Evolutionary conservation across 768 basidiomycete species (phyloP).

Genomic region (Megacollybia marginata): DNA sequence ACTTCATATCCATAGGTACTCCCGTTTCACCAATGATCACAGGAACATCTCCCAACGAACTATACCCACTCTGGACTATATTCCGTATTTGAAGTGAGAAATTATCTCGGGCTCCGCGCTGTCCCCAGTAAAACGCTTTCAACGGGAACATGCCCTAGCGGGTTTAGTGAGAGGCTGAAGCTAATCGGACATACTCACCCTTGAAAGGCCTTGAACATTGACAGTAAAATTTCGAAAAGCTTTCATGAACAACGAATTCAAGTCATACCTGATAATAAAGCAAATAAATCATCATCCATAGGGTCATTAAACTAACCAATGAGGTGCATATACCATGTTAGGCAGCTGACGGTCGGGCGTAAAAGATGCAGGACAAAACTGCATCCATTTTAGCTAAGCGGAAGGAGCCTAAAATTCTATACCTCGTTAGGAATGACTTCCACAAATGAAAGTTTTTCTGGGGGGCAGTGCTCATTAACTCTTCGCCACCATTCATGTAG

Average conservation of each 20-base stretch:
- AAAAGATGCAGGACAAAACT: slow-evolving; percentile 82
- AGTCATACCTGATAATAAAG: slow-evolving; percentile 66
- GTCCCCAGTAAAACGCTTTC: slow-evolving; percentile 84
- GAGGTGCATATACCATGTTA: slow-evolving; percentile 67
- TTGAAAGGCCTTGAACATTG: slow-evolving; percentile 88
- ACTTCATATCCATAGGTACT: slow-evolving; percentile 98
- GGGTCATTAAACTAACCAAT: slow-evolving; percentile 53
- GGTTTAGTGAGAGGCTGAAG: background rate
- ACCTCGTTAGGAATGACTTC: slow-evolving; percentile 96
- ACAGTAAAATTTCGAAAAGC: slow-evolving; percentile 79
- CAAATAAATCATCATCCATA: slow-evolving; percentile 18
- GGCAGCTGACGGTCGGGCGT: slow-evolving; percentile 52
- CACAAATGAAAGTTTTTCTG: slow-evolving; percentile 60
- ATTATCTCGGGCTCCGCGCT: slow-evolving; percentile 72
- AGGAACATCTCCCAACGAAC: slow-evolving; percentile 72
- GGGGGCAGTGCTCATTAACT: slow-evolving; percentile 43
- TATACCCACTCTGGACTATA: slow-evolving; percentile 62
- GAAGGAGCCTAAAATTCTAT: background rate
- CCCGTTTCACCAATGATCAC: slow-evolving; percentile 90
- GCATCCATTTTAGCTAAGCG: background rate
- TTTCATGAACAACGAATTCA: slow-evolving; percentile 82
- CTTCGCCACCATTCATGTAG: slow-evolving; percentile 54
- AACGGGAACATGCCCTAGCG: slow-evolving; percentile 77
- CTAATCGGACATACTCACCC: slow-evolving; percentile 34
- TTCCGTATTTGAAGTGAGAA: slow-evolving; percentile 77